These are phyloP conservation scores for Quaeritorhiza haematococci DNA, from an alignment of 371 early-diverging fungal genomes.

Conservation along the genomic window DNA sequence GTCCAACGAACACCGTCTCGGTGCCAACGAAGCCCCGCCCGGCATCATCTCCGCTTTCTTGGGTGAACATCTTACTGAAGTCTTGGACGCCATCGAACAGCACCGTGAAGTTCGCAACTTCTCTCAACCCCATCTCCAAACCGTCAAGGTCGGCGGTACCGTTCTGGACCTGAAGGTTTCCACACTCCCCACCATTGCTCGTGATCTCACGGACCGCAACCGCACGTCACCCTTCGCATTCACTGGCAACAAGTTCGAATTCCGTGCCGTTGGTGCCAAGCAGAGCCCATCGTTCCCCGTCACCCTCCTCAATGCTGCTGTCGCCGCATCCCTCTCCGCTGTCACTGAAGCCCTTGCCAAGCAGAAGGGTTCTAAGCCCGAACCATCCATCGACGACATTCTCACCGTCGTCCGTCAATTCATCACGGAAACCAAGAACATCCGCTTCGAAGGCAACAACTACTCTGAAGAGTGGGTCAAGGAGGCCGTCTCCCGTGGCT, in stretches of 20 bases:
- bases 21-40: slow-evolving; percentile 97
- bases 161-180: slow-evolving; percentile 91
- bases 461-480: slow-evolving; percentile 64
- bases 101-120: slow-evolving; percentile 76
- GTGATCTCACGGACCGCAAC: slow-evolving; percentile 97
- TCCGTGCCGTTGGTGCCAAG: slow-evolving; percentile 98
- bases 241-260: slow-evolving; percentile 99
- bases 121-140: slow-evolving; percentile 74
- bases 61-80: slow-evolving; percentile 91
- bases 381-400: slow-evolving; percentile 80
- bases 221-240: slow-evolving; percentile 98
- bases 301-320: slow-evolving; percentile 86
- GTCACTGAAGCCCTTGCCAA: slow-evolving; percentile 66
- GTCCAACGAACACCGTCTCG: slow-evolving; percentile 95
- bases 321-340: slow-evolving; percentile 75
- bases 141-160: slow-evolving; percentile 91
- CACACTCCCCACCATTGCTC: slow-evolving; percentile 82
- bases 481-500: slow-evolving; percentile 70
- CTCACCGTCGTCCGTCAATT: slow-evolving; percentile 78
- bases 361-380: slow-evolving; percentile 72
- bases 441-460: slow-evolving; percentile 96
- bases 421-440: slow-evolving; percentile 73
- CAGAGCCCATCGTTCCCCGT: slow-evolving; percentile 95
- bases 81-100: slow-evolving; percentile 85
- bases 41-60: slow-evolving; percentile 94